Percentiles rank a stretch among this genome's conserved stretches.
These are phyloP conservation scores for Pascua sp. DNA, from an alignment of 1,284 basidiomycete genomes.

Conservation along the genomic window DNA sequence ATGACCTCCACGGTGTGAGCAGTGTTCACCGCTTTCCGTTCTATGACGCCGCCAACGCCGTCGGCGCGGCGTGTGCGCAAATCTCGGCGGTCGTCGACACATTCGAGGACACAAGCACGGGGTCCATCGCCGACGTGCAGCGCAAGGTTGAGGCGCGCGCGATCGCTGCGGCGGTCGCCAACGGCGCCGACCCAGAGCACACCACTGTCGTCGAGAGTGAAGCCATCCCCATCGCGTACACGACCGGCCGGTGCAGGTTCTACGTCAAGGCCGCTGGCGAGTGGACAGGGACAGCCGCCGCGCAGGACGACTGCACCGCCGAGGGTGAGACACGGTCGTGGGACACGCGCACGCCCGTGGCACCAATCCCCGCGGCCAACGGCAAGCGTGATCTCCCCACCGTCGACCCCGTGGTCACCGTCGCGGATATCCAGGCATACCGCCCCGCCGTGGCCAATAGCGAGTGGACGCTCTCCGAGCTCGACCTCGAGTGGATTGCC, in stretches of 20 bases:
- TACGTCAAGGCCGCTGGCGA: constrained; percentile 45
- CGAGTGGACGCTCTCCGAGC: constrained; percentile 36
- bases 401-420: constrained; percentile 1
- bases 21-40: constrained; percentile 56
- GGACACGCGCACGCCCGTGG: constrained; percentile 2
- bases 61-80: constrained; percentile 51
- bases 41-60: constrained; percentile 59
- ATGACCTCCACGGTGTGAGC: constrained; percentile 52
- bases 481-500: constrained; percentile 40
- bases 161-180: constrained; percentile 51
- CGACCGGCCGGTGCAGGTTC: constrained; percentile 36
- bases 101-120: constrained; percentile 28
- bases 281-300: constrained; percentile 26
- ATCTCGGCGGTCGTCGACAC: constrained; percentile 40
- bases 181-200: constrained; percentile 52
- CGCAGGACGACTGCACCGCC: not conserved
- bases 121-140: constrained; percentile 32
- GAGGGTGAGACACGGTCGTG: not conserved
- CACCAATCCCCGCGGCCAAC: constrained; percentile 5
- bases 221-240: constrained; percentile 40
- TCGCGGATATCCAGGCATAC: constrained; percentile 25
- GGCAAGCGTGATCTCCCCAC: constrained; percentile 5
- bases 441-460: constrained; percentile 24
- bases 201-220: constrained; percentile 55
- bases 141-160: constrained; percentile 51